Percentiles rank a stretch among this genome's conserved stretches.
phyloP scores from a whole-genome alignment of 306 rosid species.

The Pyrus communis region DNA sequence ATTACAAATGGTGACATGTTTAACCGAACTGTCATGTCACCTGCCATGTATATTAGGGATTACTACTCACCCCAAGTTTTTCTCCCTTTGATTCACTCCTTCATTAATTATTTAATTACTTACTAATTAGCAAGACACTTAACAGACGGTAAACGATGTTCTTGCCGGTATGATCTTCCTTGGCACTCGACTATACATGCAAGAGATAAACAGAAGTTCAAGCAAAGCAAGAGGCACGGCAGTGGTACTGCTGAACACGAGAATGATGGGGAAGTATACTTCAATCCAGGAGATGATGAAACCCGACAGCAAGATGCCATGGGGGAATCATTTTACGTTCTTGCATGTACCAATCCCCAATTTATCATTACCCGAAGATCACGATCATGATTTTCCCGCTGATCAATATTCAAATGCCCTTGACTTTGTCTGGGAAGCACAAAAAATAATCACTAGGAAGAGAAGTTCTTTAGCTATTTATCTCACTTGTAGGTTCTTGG shows the following conservation, averaged over 20 bases:
- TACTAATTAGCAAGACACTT: background rate
- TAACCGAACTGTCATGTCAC: background rate
- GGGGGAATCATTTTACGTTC: conserved; percentile 48
- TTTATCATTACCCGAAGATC: background rate
- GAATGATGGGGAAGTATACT: conserved; percentile 29
- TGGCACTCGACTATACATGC: conserved; percentile 43
- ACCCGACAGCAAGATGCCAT: conserved; percentile 14
- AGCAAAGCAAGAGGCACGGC: conserved; percentile 25
- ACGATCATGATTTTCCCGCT: background rate
- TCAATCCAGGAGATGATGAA: conserved; percentile 43
- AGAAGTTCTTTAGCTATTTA: conserved; percentile 21
- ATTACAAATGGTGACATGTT: background rate
- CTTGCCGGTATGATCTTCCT: conserved; percentile 34
- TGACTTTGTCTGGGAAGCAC: conserved; percentile 32
- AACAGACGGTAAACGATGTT: conserved; percentile 37
- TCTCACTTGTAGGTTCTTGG: conserved; percentile 25
- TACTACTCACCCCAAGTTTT: background rate
- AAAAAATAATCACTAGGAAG: conserved; percentile 21
- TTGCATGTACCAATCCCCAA: conserved; percentile 39
- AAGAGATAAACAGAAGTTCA: conserved; percentile 22
- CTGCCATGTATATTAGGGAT: background rate
- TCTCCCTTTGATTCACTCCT: background rate
- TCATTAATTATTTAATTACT: background rate
- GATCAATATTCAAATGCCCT: conserved; percentile 17
- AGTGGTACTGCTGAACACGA: conserved; percentile 31